These are phyloP conservation scores for Suillus decipiens DNA, from an alignment of 768 basidiomycete species.

Conservation along the genomic window DNA sequence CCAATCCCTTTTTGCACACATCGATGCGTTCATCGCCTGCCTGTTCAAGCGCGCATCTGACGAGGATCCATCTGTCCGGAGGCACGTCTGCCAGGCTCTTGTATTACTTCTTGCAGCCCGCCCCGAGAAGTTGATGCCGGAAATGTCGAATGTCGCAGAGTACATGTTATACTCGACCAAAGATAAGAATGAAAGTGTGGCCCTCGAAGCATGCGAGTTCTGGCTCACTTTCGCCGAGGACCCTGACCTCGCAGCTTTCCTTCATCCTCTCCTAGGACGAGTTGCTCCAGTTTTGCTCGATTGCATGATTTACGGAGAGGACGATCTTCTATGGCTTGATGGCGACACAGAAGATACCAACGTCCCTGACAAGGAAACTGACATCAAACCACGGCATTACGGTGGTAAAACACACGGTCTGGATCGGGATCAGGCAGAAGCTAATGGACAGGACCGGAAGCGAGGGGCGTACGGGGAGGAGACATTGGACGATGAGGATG, in stretches of 20 bases:
- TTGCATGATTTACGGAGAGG: conserved; percentile 97
- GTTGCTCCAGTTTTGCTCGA: conserved; percentile 94
- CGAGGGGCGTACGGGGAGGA: conserved; percentile 79
- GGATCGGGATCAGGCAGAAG: conserved; percentile 61
- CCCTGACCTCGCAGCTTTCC: conserved; percentile 77
- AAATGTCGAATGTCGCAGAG: conserved; percentile 93
- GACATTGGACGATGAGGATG: conserved; percentile 80
- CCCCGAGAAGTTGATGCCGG: conserved; percentile 95
- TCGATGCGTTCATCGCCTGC: conserved; percentile 91
- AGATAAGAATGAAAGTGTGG: conserved; percentile 95
- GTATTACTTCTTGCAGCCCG: conserved; percentile 90
- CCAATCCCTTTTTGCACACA: conserved; percentile 86
- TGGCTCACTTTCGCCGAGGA: conserved; percentile 99
- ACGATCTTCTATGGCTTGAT: conserved; percentile 93
- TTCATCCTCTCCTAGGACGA: conserved; percentile 85
- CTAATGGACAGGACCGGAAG: conserved; percentile 39
- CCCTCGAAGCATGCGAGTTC: conserved; percentile 98
- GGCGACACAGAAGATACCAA: conserved; percentile 86
- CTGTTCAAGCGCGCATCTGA: conserved; percentile 96
- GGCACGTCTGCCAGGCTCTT: conserved; percentile 94
- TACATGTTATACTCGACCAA: conserved; percentile 99
- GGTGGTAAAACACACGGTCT: conserved; percentile 82
- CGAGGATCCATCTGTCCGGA: conserved; percentile 89
- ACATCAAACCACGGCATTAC: conserved; percentile 96
- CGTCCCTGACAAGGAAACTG: conserved; percentile 91